A percentile compares a stretch with the other conserved stretches of the same genome.
Conservation (phyloP, 257 asterid species). For the Solanum piurae region DNA sequence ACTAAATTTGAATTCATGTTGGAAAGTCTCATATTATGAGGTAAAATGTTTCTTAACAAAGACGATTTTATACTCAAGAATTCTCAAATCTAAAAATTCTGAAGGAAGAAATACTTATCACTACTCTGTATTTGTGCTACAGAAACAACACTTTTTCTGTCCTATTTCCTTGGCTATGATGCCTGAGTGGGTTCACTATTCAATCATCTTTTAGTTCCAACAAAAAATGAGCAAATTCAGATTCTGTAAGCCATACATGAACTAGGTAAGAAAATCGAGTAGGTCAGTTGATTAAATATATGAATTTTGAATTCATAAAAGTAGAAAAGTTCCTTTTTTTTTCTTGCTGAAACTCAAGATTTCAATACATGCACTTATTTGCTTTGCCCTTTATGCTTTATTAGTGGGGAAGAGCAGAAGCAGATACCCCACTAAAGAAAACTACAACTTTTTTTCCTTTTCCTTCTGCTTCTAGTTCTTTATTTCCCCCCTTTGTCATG, state of each 20-base stretch:
- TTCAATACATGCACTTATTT: not conserved
- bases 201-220: not conserved
- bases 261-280: not conserved
- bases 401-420: constrained; percentile 3
- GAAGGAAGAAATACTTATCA: no score
- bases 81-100: no score
- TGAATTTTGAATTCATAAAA: not conserved
- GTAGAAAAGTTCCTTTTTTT: not conserved
- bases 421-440: not conserved
- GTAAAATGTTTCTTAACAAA: no score
- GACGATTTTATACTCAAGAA: rapidly evolving
- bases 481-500: not conserved
- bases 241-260: not conserved
- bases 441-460: not conserved
- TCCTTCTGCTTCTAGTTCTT: not conserved
- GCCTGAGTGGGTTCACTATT: not conserved
- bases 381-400: not conserved
- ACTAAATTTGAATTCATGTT: no score
- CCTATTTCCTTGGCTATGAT: not conserved
- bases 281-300: not conserved
- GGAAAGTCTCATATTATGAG: rapidly evolving
- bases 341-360: not conserved
- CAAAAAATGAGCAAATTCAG: not conserved
- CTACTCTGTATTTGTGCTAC: not conserved
- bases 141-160: not conserved